Conservation (phyloP, 2,329 filamentous ascomycete species). For the Alternaria longipes region DNA sequence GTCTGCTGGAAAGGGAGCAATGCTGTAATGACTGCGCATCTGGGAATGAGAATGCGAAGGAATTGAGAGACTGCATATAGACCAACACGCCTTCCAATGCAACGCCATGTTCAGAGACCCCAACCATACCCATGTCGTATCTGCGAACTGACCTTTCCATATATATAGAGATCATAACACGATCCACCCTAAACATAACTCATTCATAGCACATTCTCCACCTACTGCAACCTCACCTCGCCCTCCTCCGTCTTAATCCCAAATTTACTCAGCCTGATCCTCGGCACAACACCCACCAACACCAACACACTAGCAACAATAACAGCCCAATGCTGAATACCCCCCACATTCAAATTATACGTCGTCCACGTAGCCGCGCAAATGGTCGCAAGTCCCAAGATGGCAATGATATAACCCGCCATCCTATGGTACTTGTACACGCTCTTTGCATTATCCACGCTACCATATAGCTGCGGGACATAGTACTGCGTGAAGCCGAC, state of each 20-base stretch:
- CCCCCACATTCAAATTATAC: constrained; percentile 73
- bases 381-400: constrained; percentile 77
- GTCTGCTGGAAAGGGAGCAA: no score
- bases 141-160: not conserved
- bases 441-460: constrained; percentile 78
- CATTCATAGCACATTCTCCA: no score
- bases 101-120: not conserved
- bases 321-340: constrained; percentile 80
- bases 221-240: constrained; percentile 6
- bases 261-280: constrained; percentile 85
- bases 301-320: constrained; percentile 72
- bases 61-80: no score
- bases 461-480: constrained; percentile 76
- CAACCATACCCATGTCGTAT: no score
- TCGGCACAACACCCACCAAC: constrained; percentile 75
- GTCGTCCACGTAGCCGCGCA: constrained; percentile 78
- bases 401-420: constrained; percentile 76
- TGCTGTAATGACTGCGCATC: no score
- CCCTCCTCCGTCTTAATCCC: constrained; percentile 58
- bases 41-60: fast-evolving
- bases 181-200: fast-evolving
- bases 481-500: constrained; percentile 88
- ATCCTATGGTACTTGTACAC: constrained; percentile 91
- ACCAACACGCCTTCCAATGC: not conserved
- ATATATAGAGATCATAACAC: no score